phyloP scores from a whole-genome alignment of 1,284 basidiomycete genomes.

The Malassezia psittaci region DNA sequence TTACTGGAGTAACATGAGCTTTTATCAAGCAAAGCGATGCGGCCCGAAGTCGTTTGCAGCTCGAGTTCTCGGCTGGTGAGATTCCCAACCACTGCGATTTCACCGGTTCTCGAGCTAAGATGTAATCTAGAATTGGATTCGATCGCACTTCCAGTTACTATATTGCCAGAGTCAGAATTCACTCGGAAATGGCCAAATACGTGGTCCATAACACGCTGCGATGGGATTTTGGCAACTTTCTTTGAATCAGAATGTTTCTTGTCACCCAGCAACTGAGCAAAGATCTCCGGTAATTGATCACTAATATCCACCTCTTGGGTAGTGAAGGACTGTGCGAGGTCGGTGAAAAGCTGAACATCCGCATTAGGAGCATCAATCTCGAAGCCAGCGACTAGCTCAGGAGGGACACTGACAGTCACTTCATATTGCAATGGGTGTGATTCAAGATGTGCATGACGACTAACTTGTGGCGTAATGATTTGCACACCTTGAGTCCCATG shows the following conservation, averaged over 20 bases:
- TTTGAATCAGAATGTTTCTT: neutral
- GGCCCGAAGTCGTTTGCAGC: neutral
- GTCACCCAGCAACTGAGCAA: neutral
- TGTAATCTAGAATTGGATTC: neutral
- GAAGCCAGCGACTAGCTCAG: slow-evolving; percentile 21
- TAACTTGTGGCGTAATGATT: slow-evolving; percentile 19
- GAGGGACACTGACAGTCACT: slow-evolving; percentile 29
- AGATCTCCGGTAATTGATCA: neutral
- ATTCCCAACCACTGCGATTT: neutral
- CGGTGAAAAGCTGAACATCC: slow-evolving; percentile 18
- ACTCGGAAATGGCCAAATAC: slow-evolving; percentile 19
- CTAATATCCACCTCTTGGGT: neutral
- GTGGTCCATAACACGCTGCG: neutral
- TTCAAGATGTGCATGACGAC: neutral
- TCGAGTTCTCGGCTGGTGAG: neutral
- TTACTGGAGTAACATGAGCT: neutral
- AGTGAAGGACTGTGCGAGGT: neutral
- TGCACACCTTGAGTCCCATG: slow-evolving; percentile 29
- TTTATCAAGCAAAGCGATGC: neutral
- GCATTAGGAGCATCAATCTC: slow-evolving; percentile 25
- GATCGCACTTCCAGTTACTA: slow-evolving; percentile 15
- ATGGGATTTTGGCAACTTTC: neutral
- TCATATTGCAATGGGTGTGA: slow-evolving; percentile 27
- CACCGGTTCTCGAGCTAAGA: neutral
- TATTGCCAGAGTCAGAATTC: slow-evolving; percentile 22